Evolutionary conservation across 1,139 yeast genomes (phyloP), one percentile per base, ranked within the genome.

Genomic region (Hyphopichia khmerensis): DNA sequence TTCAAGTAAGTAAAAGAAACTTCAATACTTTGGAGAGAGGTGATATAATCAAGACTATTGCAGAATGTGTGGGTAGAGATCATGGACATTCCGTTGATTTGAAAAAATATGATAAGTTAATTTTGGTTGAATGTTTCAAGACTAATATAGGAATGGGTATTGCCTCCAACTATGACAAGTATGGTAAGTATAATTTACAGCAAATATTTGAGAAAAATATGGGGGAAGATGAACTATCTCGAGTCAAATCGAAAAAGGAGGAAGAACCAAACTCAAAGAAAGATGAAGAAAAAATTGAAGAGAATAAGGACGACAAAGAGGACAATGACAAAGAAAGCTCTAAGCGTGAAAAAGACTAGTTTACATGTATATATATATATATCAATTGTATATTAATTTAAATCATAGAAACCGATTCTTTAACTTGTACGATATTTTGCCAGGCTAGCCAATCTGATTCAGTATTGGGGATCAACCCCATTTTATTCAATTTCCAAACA

Each of bases 361-460:
- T 18, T 15, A 15, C 19, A 13, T 15, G 4, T 13, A 10, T 30
- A 11, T 23, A 24, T 30, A 26, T 21, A 39, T 24, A 37, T 39
- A 15, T 35, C 5, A 21, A 13, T 11, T 36, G 14, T 39, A 24
- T 32, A 40, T 37, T 35, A 14, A 34, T 9, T 21, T 21, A 33
- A 21, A 33, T 19, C 19, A 33, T 19, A 18, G 26, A 19, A 4
- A 36, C 34, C 17, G 39, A 36, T 27, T 72, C 74, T 9, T 43
- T 44, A n/a, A 76, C 60, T n/a, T 69, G 66, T 2, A 59, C 55
- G 27, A 57, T 55, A 24, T 47, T 51, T 57, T 88, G 95, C 90
- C 96, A 91, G 3, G 91, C 83, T 27, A 93, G 68, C 98, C 98
- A 93, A 57, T 93, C 99, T 48, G 96, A 85, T 40, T 77, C 77